Evolutionary conservation across 305 asterid species (phyloP), one percentile per base, ranked within the genome.

Genomic region (Striga hermonthica): DNA sequence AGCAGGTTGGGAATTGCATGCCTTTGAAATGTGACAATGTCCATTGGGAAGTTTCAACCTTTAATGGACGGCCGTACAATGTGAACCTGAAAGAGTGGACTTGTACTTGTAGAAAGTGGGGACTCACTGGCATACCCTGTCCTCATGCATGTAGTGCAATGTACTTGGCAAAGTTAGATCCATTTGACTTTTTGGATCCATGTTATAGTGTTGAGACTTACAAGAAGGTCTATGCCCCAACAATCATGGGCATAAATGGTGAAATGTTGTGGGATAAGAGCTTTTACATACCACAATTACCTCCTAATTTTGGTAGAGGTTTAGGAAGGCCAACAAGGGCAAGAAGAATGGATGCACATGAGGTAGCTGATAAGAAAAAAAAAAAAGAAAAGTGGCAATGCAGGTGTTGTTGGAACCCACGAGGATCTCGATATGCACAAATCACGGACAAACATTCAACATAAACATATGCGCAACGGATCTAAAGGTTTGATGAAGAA

Each of bases 161-260:
- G 4, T 7, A 9, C 0, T 2, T 14, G 15, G 13, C 50, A 3
- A 13, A 38, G 1, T 3, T 9, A 10, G 52, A 50, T 4, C 52
- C 38, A 8, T 37, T 13, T 9, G 38, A 36, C 2, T 65, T 37
- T 65, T 60, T 65, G 3, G 10, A 64, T 8, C 50, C 12, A 0
- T 64, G 50, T 10, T 64, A 52, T n/a, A 12, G 22, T 38, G 8
- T 64, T 10, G 60, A 64, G 6, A 64, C 59, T 0, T 64, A 64
- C 35, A 50, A 5, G 9, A 38, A 38, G 3, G 60, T 36, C 4
- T 50, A 64, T 64, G 50, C 1, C 11, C 39, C 52, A 3, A 4
- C 22, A 5, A 8, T 62, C 31, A 22, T 22, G 31, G 31, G 31
- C 31, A 22, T 22, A 22, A 22, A 22, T 22, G 31, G 31, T 22